Percentiles rank a stretch among this genome's conserved stretches.
Conservation (phyloP, 2,329 filamentous ascomycete species). For the Coniochaeta sp. region DNA sequence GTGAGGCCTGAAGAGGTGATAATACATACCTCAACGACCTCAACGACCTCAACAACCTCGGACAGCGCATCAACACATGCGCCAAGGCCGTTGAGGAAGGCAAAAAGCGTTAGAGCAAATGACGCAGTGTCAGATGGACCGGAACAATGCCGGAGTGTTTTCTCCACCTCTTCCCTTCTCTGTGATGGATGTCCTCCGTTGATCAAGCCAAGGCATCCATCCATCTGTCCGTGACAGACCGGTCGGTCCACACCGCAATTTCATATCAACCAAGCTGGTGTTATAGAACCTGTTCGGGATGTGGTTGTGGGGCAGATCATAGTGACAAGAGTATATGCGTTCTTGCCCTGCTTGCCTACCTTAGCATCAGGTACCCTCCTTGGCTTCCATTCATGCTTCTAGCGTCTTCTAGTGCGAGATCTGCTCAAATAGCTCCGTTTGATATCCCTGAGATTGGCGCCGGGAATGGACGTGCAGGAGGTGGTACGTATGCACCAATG, state of each 20-base stretch:
- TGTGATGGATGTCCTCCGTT: no score
- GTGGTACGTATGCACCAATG: neutral
- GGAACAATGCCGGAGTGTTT: neutral
- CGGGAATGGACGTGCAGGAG: neutral
- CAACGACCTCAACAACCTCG: no score
- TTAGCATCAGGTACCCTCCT: no score
- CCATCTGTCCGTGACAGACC: neutral
- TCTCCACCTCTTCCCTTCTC: neutral
- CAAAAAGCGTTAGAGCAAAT: neutral
- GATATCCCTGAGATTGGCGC: neutral
- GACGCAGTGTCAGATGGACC: neutral
- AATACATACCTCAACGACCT: no score
- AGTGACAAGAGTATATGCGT: neutral
- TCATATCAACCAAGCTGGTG: neutral
- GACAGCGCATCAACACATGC: no score
- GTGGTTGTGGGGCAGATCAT: neutral
- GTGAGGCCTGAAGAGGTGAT: no score
- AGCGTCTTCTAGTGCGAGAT: neutral
- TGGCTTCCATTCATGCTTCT: neutral
- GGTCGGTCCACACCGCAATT: neutral
- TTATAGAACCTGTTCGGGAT: neutral
- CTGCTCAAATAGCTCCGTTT: neutral
- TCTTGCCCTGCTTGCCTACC: neutral
- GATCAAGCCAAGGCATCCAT: neutral
- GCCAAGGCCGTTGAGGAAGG: neutral